These are phyloP conservation scores for Tolypocladium cylindrosporum DNA, from an alignment of 2,329 filamentous ascomycete species.

Conservation along the genomic window DNA sequence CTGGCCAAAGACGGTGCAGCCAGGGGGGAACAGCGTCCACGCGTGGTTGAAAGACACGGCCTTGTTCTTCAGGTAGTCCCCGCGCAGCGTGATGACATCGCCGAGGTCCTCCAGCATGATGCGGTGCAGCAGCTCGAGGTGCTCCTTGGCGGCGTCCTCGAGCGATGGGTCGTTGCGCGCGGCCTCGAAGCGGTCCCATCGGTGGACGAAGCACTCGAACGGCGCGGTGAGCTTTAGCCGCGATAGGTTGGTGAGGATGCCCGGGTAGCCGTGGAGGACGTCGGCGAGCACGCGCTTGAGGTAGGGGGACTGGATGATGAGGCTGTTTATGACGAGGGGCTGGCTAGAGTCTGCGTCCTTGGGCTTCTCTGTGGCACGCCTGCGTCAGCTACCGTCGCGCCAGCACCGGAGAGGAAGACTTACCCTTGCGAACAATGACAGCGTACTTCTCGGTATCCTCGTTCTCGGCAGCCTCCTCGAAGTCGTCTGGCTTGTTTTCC, in stretches of 20 bases:
- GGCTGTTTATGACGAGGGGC: slow-evolving; percentile 49
- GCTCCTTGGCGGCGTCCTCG: slow-evolving; percentile 31
- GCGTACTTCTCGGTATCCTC: slow-evolving; percentile 52
- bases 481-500: slow-evolving; percentile 42
- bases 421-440: slow-evolving; percentile 44
- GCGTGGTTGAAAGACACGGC: slow-evolving; percentile 43
- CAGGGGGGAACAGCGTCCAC: slow-evolving; percentile 44
- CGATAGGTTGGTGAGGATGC: slow-evolving; percentile 48
- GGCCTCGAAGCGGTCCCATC: slow-evolving; percentile 42
- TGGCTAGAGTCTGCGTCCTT: slow-evolving; percentile 49
- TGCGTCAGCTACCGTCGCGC: no score
- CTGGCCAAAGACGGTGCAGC: slow-evolving; percentile 27
- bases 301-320: slow-evolving; percentile 53
- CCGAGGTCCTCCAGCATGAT: slow-evolving; percentile 41
- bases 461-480: slow-evolving; percentile 48
- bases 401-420: background rate
- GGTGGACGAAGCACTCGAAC: slow-evolving; percentile 56
- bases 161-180: slow-evolving; percentile 28
- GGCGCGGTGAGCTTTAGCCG: slow-evolving; percentile 50
- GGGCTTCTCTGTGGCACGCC: slow-evolving; percentile 17
- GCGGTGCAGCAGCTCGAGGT: slow-evolving; percentile 35
- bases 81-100: slow-evolving; percentile 35
- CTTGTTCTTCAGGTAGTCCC: slow-evolving; percentile 41
- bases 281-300: slow-evolving; percentile 46
- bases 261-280: slow-evolving; percentile 48